Conservation (phyloP, 192 early-diverging fungal genomes). For the Backusella tarrabulga region DNA sequence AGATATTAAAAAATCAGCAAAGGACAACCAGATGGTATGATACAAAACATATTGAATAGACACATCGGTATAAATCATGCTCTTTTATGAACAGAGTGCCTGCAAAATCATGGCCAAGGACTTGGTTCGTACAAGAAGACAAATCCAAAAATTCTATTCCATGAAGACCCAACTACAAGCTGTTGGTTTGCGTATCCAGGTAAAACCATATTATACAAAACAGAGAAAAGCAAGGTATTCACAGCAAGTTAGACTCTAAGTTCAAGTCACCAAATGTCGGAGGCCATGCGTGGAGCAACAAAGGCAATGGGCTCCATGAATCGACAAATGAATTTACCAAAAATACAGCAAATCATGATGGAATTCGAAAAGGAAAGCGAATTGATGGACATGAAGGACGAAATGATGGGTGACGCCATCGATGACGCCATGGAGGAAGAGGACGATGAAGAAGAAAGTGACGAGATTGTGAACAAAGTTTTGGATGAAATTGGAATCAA, state of each 20-base stretch:
- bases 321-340: conserved; percentile 88
- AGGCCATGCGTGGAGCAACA: conserved; percentile 93
- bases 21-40: conserved; percentile 84
- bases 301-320: conserved; percentile 99
- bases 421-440: conserved; percentile 95
- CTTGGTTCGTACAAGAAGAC: conserved; percentile 88
- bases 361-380: conserved; percentile 95
- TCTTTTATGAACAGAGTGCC: conserved; percentile 53
- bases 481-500: conserved; percentile 95
- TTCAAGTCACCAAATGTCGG: conserved; percentile 95
- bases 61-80: neutral
- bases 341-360: conserved; percentile 94
- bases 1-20: conserved; percentile 93
- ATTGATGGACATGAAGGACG: conserved; percentile 99
- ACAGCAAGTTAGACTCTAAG: conserved; percentile 66
- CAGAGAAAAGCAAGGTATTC: neutral
- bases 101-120: conserved; percentile 99
- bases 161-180: conserved; percentile 96
- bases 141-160: conserved; percentile 94
- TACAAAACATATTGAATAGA: neutral
- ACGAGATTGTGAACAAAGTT: conserved; percentile 90
- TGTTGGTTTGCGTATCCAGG: conserved; percentile 84
- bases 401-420: conserved; percentile 97
- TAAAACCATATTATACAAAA: conserved; percentile 30
- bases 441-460: conserved; percentile 89